A percentile compares a stretch with the other conserved stretches of the same genome.
Conservation (phyloP, 352 stramenopile species). For the Phytophthora parvispora region DNA sequence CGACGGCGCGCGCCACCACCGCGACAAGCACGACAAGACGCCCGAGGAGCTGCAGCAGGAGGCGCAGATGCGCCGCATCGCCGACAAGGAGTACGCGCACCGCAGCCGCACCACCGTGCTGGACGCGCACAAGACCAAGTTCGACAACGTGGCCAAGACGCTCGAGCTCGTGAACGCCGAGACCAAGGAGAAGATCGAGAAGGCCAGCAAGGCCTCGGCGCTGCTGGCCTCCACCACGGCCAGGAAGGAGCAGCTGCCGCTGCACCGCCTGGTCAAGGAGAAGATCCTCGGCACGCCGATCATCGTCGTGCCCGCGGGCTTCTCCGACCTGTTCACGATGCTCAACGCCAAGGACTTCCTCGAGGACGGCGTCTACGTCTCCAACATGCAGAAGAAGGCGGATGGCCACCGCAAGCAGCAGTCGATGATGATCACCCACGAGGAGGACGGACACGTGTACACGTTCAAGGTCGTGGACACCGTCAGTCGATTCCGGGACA, state of each 20-base stretch:
- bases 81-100: constrained; percentile 74
- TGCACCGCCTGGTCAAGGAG: constrained; percentile 76
- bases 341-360: constrained; percentile 92
- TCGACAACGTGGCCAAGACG: constrained; percentile 85
- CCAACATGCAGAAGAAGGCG: constrained; percentile 90
- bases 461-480: constrained; percentile 93
- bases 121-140: constrained; percentile 83
- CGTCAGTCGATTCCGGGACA: constrained; percentile 83
- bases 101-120: constrained; percentile 80
- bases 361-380: constrained; percentile 80
- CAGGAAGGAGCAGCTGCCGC: constrained; percentile 74
- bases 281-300: constrained; percentile 91
- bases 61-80: constrained; percentile 66
- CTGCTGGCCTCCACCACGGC: constrained; percentile 46
- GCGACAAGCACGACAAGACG: constrained; percentile 50
- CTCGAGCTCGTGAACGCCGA: constrained; percentile 86
- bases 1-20: constrained; percentile 17
- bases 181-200: constrained; percentile 90
- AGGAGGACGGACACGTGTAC: constrained; percentile 84
- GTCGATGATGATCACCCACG: constrained; percentile 85
- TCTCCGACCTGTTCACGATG: constrained; percentile 91
- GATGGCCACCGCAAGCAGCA: constrained; percentile 85
- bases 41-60: constrained; percentile 45
- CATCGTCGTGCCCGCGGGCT: constrained; percentile 91
- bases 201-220: constrained; percentile 76